Evolutionary conservation across 352 stramenopile species (phyloP).

Genomic region (Globisporangium acanthophoron): DNA sequence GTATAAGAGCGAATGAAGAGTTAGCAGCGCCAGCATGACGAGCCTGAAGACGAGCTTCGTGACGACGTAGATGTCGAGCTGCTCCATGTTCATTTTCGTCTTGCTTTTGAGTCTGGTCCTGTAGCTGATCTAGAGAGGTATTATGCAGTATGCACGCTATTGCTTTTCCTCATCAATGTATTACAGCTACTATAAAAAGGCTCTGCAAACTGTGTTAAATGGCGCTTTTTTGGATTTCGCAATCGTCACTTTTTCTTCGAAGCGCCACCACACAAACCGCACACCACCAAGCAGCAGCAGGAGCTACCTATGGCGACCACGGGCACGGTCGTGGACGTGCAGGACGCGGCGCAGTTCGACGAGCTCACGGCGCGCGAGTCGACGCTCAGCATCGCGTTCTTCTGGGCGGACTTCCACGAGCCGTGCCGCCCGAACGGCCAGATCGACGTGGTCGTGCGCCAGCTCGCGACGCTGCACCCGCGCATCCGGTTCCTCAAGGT

Average conservation of each 20-base stretch:
- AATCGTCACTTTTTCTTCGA: not conserved
- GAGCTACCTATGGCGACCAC: slow-evolving; percentile 17
- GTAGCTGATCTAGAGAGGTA: too few relatives aligned
- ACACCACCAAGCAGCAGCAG: not conserved
- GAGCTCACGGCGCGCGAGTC: slow-evolving; percentile 68
- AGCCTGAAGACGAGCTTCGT: not conserved
- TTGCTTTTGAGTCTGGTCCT: too few relatives aligned
- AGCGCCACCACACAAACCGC: not conserved
- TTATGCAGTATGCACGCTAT: too few relatives aligned
- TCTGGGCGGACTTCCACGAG: slow-evolving; percentile 85
- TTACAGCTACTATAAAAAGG: too few relatives aligned
- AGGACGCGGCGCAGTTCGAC: slow-evolving; percentile 71
- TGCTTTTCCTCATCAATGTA: too few relatives aligned
- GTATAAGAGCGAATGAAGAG: not conserved
- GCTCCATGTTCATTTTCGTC: too few relatives aligned
- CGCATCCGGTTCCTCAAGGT: slow-evolving; percentile 85
- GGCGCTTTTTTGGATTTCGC: not conserved
- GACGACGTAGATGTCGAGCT: not conserved
- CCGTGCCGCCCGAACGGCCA: slow-evolving; percentile 77
- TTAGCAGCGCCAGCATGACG: not conserved
- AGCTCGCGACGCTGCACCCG: slow-evolving; percentile 76
- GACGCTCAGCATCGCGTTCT: slow-evolving; percentile 77
- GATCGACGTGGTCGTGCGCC: slow-evolving; percentile 79
- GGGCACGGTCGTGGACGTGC: slow-evolving; percentile 64
- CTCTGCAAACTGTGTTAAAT: too few relatives aligned